Evolutionary conservation across 495 filamentous ascomycete genomes (phyloP).

Genomic region (Cercophora sp.): DNA sequence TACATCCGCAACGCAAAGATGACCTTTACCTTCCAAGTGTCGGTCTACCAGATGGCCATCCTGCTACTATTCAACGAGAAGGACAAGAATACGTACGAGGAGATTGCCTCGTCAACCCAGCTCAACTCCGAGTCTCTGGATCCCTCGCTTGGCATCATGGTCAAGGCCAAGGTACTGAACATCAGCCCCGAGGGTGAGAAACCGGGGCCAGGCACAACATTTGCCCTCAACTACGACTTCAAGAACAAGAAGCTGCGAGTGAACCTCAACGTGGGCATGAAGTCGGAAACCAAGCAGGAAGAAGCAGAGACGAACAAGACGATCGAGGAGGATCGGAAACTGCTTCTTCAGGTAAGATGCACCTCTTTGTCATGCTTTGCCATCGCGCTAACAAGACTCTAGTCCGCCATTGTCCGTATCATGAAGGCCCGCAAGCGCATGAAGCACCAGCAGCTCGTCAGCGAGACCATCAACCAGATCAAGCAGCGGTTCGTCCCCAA

Average conservation of each 20-base stretch:
- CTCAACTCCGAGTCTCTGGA: slow-evolving; percentile 78
- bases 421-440: slow-evolving; percentile 99
- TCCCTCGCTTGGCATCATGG: slow-evolving; percentile 72
- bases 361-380: neutral
- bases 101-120: slow-evolving; percentile 75
- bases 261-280: slow-evolving; percentile 92
- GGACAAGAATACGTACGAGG: slow-evolving; percentile 79
- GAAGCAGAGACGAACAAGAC: slow-evolving; percentile 98
- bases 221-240: slow-evolving; percentile 85
- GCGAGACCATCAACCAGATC: slow-evolving; percentile 93
- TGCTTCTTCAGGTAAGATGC: slow-evolving; percentile 83
- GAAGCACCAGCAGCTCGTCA: slow-evolving; percentile 90
- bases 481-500: slow-evolving; percentile 91
- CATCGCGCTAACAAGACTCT: slow-evolving; percentile 3
- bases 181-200: slow-evolving; percentile 68
- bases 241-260: slow-evolving; percentile 97
- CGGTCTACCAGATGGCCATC: slow-evolving; percentile 95
- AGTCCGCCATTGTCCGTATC: slow-evolving; percentile 98
- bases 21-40: slow-evolving; percentile 96
- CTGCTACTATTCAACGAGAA: slow-evolving; percentile 93
- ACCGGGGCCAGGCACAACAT: slow-evolving; percentile 68
- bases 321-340: slow-evolving; percentile 95
- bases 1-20: slow-evolving; percentile 85
- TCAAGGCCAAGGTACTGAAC: slow-evolving; percentile 85
- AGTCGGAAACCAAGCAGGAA: slow-evolving; percentile 92